Conservation (phyloP, 768 basidiomycete species). For the Udeniomyces megalosporus region DNA sequence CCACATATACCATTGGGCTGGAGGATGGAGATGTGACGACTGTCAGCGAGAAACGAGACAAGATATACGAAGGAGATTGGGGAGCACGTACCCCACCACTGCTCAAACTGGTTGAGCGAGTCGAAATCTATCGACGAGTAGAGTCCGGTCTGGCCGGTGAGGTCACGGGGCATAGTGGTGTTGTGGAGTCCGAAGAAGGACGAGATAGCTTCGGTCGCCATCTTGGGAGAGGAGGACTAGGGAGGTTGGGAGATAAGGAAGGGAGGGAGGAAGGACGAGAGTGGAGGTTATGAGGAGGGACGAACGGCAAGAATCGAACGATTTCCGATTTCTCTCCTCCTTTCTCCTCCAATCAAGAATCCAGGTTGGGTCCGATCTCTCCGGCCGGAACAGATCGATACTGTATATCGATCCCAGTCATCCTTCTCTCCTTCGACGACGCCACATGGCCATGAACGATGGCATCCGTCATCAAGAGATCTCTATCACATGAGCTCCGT, state of each 20-base stretch:
- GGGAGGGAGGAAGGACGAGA: too few species aligned
- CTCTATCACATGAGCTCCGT: too few species aligned
- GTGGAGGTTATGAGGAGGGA: too few species aligned
- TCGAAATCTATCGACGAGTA: constrained; percentile 8
- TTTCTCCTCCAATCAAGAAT: too few species aligned
- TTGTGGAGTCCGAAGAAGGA: constrained; percentile 4
- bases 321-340: too few species aligned
- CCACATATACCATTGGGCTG: constrained; percentile 52
- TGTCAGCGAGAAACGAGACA: neutral
- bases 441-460: too few species aligned
- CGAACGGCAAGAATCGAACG: too few species aligned
- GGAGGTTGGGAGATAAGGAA: neutral
- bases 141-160: neutral
- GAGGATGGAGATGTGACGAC: neutral
- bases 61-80: neutral
- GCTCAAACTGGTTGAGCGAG: constrained; percentile 12
- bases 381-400: too few species aligned
- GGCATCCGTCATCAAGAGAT: too few species aligned
- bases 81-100: constrained; percentile 11
- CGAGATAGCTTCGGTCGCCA: neutral
- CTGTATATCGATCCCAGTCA: too few species aligned
- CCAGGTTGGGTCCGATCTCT: too few species aligned
- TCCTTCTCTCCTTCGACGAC: too few species aligned
- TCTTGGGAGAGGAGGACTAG: neutral
- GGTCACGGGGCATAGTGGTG: constrained; percentile 6